Evolutionary conservation across 768 basidiomycete genomes (phyloP).

Genomic region (Russula emetica): DNA sequence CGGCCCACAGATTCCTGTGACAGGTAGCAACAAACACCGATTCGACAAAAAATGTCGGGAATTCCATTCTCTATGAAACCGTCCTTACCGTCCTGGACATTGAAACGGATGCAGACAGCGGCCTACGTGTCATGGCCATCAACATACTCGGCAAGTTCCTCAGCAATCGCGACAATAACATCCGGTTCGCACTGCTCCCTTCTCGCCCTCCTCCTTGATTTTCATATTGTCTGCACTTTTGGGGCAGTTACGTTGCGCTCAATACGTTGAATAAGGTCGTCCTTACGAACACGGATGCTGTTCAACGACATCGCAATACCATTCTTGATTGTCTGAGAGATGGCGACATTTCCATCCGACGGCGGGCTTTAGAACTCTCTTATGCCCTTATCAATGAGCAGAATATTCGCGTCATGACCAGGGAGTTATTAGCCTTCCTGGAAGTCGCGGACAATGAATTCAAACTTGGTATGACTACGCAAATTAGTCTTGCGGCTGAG

Average conservation of each 20-base stretch:
- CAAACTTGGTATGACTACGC: slow-evolving; percentile 96
- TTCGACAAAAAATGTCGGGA: slow-evolving; percentile 95
- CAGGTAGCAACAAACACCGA: slow-evolving; percentile 99
- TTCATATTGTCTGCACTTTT: slow-evolving; percentile 12
- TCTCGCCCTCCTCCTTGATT: neutral
- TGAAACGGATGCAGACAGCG: slow-evolving; percentile 76
- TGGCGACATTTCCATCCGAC: slow-evolving; percentile 96
- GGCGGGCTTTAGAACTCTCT: slow-evolving; percentile 92
- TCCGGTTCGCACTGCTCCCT: slow-evolving; percentile 60
- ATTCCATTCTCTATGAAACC: slow-evolving; percentile 96
- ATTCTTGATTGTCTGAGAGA: slow-evolving; percentile 99
- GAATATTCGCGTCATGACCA: slow-evolving; percentile 86
- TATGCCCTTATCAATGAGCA: slow-evolving; percentile 95
- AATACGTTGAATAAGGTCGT: slow-evolving; percentile 99
- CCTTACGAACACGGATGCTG: slow-evolving; percentile 94
- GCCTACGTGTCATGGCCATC: slow-evolving; percentile 97
- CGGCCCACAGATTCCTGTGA: neutral
- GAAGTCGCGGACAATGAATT: slow-evolving; percentile 99
- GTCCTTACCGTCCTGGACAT: slow-evolving; percentile 95
- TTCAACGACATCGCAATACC: slow-evolving; percentile 95
- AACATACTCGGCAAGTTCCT: slow-evolving; percentile 98
- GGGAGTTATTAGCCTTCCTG: slow-evolving; percentile 92
- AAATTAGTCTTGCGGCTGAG: slow-evolving; percentile 93
- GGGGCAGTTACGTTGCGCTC: slow-evolving; percentile 84
- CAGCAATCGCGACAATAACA: slow-evolving; percentile 97